A percentile compares a stretch with the other conserved stretches of the same genome.
Evolutionary conservation across 2,329 filamentous ascomycete species (phyloP).

Genomic region (Colletotrichum incanum): DNA sequence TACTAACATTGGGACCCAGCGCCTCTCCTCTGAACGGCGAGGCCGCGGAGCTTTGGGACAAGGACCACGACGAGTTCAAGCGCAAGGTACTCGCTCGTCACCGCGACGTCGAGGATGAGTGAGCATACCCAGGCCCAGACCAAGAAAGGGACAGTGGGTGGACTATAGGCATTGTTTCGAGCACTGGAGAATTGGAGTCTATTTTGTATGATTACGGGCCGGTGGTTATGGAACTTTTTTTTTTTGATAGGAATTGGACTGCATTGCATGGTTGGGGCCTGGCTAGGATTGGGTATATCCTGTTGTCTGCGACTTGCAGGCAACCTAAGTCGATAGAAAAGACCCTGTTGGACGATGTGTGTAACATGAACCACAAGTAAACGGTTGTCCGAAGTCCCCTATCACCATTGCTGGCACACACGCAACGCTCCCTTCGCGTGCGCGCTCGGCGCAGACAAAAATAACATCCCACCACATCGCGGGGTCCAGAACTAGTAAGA

Average conservation of each 20-base stretch:
- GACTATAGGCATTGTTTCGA: constrained; percentile 40
- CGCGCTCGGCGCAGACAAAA: constrained; percentile 23
- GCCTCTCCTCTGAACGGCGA: constrained; percentile 96
- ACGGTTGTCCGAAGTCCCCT: constrained; percentile 31
- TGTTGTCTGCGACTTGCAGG: constrained; percentile 35
- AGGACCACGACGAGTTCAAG: constrained; percentile 89
- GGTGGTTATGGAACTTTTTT: constrained; percentile 49
- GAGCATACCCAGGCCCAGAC: constrained; percentile 41
- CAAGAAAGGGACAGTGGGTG: not conserved
- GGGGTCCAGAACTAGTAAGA: constrained; percentile 29
- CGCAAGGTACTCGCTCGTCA: constrained; percentile 77
- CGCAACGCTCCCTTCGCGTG: constrained; percentile 22
- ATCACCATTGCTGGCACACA: constrained; percentile 16
- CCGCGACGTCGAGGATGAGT: constrained; percentile 77
- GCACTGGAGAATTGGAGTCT: constrained; percentile 62
- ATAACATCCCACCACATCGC: constrained; percentile 33
- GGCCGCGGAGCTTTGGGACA: constrained; percentile 96
- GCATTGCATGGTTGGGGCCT: constrained; percentile 47
- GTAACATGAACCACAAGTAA: constrained; percentile 23
- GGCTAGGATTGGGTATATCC: constrained; percentile 38
- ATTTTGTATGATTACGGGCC: constrained; percentile 49
- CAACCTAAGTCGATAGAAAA: constrained; percentile 32
- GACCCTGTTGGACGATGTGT: constrained; percentile 32
- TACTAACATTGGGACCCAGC: constrained; percentile 63
- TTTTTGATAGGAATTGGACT: constrained; percentile 54